A percentile compares a stretch with the other conserved stretches of the same genome.
Conservation (phyloP, 352 stramenopile species). For the Phytophthora macrochlamydospora region DNA sequence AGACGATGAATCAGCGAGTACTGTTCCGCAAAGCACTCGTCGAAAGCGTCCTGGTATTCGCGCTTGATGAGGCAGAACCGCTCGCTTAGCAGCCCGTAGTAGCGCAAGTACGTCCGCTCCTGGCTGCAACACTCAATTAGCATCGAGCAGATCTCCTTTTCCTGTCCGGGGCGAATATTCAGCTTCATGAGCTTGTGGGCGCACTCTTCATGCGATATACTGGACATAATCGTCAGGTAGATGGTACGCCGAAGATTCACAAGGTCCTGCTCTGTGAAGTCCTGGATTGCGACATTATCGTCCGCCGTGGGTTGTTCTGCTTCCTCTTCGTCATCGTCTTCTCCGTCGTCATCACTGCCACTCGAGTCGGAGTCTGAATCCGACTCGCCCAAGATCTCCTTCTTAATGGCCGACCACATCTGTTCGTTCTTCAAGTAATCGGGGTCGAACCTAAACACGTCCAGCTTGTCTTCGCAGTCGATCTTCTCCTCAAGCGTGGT, state of each 20-base stretch:
- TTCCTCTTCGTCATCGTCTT: constrained; percentile 42
- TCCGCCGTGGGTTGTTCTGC: constrained; percentile 21
- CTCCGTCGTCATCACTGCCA: constrained; percentile 60
- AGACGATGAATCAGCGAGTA: constrained; percentile 97
- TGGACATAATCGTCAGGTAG: constrained; percentile 99
- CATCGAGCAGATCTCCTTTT: constrained; percentile 99
- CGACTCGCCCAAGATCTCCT: constrained; percentile 96
- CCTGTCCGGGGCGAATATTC: constrained; percentile 95
- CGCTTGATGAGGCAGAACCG: constrained; percentile 97
- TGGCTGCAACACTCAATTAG: constrained; percentile 99
- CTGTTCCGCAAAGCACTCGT: constrained; percentile 93
- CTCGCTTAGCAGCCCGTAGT: constrained; percentile 97
- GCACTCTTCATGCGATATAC: constrained; percentile 98
- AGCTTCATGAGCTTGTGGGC: constrained; percentile 99
- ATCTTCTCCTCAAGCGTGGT: constrained; percentile 97
- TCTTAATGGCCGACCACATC: constrained; percentile 96
- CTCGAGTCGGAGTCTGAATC: constrained; percentile 80
- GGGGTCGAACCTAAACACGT: constrained; percentile 95
- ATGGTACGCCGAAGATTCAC: constrained; percentile 98
- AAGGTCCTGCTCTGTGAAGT: constrained; percentile 97
- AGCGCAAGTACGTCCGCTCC: constrained; percentile 97
- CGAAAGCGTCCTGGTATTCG: constrained; percentile 96
- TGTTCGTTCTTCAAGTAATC: constrained; percentile 97
- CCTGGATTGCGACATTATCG: constrained; percentile 86
- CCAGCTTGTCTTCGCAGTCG: constrained; percentile 95